Evolutionary conservation across 2,329 filamentous ascomycete species (phyloP), one percentile per base, ranked within the genome.

Genomic region (Paradendryphiella salina): DNA sequence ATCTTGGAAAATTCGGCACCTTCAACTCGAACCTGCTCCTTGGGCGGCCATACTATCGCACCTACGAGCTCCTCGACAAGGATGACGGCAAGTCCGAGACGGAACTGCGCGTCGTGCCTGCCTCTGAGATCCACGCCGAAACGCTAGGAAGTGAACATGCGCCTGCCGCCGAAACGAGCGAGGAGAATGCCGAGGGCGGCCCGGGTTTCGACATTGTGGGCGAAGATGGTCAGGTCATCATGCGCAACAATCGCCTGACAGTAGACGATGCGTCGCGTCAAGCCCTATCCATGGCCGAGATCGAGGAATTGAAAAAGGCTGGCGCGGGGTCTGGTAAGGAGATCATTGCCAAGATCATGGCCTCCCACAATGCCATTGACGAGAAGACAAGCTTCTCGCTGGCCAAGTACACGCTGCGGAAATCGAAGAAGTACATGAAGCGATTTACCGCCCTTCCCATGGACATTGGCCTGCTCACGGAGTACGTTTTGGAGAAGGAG

Each of bases 381-480:
- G 88, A 97, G 76, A 99, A 99, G 80, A 97, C 94, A 0, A 82
- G 85, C 0, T 99, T 95, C 67, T 95, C 91, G 2, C 79, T 96
- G 50, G 92, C 93, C 35, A 99, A 99, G 73, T 99, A 99, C 75
- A 96, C 94, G 66, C 78, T 97, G 14, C 81, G 96, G 37, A 99
- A 99, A 77, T 88, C 89, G 58, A 92, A 87, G 70, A 99, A 99
- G 75, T 97, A 96, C 71, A 82, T 97, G 57, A 86, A 88, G 64
- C 82, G 91, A 10, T 97, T 99, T 67, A 90, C 88, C 0, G 84
- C 94, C 1, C 73, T 96, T 43, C 93, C 93, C 0, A 76, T 97
- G 61, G 91, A 96, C 66, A 85, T 95, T 11, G 81, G 85, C 0
- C 81, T 85, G 57, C 77, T 97, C 55, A 85, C 85, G 15, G 83